Base-by-base conservation (phyloP, 352 stramenopile species). In the Poterioochromonas sp. region DNA sequence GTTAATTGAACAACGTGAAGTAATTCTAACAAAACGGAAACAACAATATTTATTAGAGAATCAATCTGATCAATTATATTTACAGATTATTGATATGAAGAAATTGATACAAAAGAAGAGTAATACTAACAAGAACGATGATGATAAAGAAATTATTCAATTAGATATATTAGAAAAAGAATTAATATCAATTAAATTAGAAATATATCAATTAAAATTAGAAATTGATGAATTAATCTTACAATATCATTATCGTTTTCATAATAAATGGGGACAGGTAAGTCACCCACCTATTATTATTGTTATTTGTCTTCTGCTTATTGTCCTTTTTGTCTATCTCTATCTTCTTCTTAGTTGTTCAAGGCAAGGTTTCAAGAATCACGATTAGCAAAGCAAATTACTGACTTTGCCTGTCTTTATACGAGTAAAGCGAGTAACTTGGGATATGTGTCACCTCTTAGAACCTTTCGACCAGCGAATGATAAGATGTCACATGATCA, bases 401-500 rank as follows among this genome's bases (percentile, higher is more conserved):
- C 15, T 78, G 90, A 90, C 79, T 93, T 93, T 79, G 86, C 89
- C 22, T 93, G 89, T 73, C 76, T 92, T 0, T 93, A 93, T 80
- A 93, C 87, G 20, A 86, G 81, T 39, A 85, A 84, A 76, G 89
- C 88, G 1, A 88, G 84, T 43, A 93, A 93, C 78, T 81, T 93
- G n/a, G 82, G 84, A 51, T 77, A 85, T 49, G 78, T 82, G 39
- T 89, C 84, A n/a, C 84, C 78, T 40, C 47, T 78, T 39, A 79
- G 82, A 62, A 80, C 82, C 20, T 90, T 89, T 73, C 79, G 86
- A 53, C 89, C 88, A 18, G 26, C 44, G 12, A 12, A 29, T 32
- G 79, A 82, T 68, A 53, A 32, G 20, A 51, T 82, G 53, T 65
- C 80, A 8, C 80, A 82, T 78, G 78, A 83, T 29, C 51, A 32